Conservation (phyloP, 129 eudicot genomes). For the Arctium lappa region DNA sequence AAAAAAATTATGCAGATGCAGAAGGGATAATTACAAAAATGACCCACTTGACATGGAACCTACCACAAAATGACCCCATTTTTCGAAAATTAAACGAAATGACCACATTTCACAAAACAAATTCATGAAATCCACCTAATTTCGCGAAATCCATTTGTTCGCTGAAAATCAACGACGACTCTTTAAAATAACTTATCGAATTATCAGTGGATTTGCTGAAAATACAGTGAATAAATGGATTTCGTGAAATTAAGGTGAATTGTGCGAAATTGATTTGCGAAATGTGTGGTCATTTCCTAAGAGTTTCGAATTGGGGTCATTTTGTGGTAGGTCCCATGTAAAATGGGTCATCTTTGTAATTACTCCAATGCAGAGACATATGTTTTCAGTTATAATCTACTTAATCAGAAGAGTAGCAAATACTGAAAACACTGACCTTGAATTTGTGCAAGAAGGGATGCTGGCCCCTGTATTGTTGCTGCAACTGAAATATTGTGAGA, state of each 20-base stretch:
- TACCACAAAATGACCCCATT: background rate
- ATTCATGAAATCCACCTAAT: background rate
- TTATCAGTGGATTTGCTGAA: background rate
- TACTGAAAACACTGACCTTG: constrained; percentile 38
- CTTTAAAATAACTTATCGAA: background rate
- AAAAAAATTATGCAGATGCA: background rate
- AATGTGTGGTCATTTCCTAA: background rate
- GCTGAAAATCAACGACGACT: background rate
- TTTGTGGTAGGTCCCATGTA: background rate
- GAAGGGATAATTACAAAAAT: background rate
- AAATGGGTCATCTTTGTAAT: background rate
- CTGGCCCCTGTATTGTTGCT: constrained; percentile 35
- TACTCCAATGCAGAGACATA: background rate
- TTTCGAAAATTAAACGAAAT: background rate
- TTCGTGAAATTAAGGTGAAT: background rate
- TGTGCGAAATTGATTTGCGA: background rate
- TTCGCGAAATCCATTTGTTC: background rate
- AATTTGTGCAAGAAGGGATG: constrained; percentile 49
- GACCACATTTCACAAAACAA: background rate
- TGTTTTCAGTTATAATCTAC: background rate
- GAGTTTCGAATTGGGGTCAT: background rate
- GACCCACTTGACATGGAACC: background rate
- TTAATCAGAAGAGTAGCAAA: background rate
- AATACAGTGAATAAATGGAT: background rate
- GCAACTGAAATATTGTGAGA: constrained; percentile 40